Percentiles rank a stretch among this genome's conserved stretches.
phyloP scores from a whole-genome alignment of 805 yeast species.

The Pichia phayaonensis region DNA sequence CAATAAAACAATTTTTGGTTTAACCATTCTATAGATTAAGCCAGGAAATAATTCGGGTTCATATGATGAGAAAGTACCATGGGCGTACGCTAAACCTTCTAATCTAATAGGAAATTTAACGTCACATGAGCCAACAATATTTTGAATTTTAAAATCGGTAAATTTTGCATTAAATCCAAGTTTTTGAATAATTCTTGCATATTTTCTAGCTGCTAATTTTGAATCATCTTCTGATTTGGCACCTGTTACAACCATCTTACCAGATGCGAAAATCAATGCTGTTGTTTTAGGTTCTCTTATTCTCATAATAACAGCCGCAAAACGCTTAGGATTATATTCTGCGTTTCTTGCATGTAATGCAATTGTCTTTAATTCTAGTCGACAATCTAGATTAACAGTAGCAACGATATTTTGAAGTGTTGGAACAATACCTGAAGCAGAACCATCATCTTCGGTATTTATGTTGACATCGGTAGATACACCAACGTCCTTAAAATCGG shows the following conservation, averaged over 20 bases:
- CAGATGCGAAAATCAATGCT: slow-evolving; percentile 95
- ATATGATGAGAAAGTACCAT: slow-evolving; percentile 97
- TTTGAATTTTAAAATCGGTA: slow-evolving; percentile 96
- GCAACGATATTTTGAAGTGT: slow-evolving; percentile 95
- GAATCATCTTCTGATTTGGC: slow-evolving; percentile 98
- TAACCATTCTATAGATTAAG: slow-evolving; percentile 97
- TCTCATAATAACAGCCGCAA: slow-evolving; percentile 99
- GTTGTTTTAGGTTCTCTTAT: slow-evolving; percentile 98
- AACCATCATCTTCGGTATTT: slow-evolving; percentile 44
- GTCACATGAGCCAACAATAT: slow-evolving; percentile 97
- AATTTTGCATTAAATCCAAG: slow-evolving; percentile 97
- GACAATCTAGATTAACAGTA: slow-evolving; percentile 92
- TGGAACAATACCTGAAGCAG: slow-evolving; percentile 93
- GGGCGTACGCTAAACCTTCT: slow-evolving; percentile 96
- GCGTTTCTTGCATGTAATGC: slow-evolving; percentile 99
- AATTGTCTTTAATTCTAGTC: slow-evolving; percentile 91
- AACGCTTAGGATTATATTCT: slow-evolving; percentile 96
- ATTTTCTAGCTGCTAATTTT: slow-evolving; percentile 94
- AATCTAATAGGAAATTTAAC: slow-evolving; percentile 95
- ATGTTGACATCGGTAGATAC: not conserved
- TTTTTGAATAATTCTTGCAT: slow-evolving; percentile 96
- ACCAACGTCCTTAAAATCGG: not conserved
- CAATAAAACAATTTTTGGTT: slow-evolving; percentile 92
- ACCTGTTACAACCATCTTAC: slow-evolving; percentile 99
- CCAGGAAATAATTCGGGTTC: slow-evolving; percentile 99